Percentiles rank a stretch among this genome's conserved stretches.
phyloP scores from a whole-genome alignment of 2,329 filamentous ascomycete species.

The Talaromyces verruculosus region DNA sequence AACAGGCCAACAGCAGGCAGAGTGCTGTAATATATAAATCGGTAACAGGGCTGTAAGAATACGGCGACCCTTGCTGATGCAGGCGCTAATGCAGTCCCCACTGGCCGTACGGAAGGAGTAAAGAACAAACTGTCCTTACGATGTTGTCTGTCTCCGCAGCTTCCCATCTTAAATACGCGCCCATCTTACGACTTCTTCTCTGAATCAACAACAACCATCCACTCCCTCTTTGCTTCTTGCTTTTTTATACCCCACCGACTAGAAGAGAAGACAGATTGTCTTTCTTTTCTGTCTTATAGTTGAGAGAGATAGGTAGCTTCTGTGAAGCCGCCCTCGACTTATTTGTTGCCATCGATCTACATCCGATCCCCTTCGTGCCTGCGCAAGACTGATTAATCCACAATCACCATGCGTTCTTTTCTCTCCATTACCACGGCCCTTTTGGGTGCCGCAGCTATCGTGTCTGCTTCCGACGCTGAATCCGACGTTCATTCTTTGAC shows the following conservation, averaged over 20 bases:
- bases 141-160: conserved; percentile 7
- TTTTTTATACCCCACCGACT: background rate
- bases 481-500: conserved; percentile 86
- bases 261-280: background rate
- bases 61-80: background rate
- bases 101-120: conserved; percentile 9
- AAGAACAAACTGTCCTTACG: conserved; percentile 47
- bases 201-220: background rate
- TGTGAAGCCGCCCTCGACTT: conserved; percentile 17
- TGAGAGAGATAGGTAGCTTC: conserved; percentile 1
- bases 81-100: background rate
- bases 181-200: background rate
- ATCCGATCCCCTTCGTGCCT: background rate
- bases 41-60: background rate
- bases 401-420: conserved; percentile 41
- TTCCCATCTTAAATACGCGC: conserved; percentile 11
- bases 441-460: conserved; percentile 38
- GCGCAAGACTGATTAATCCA: conserved; percentile 10
- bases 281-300: background rate
- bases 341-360: conserved; percentile 3
- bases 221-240: conserved; percentile 2
- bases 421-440: conserved; percentile 42
- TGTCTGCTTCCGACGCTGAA: conserved; percentile 36
- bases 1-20: background rate
- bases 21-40: background rate